Percentiles rank a stretch among this genome's conserved stretches.
Evolutionary conservation across 768 basidiomycete genomes (phyloP).

Genomic region (Kwoniella pini): DNA sequence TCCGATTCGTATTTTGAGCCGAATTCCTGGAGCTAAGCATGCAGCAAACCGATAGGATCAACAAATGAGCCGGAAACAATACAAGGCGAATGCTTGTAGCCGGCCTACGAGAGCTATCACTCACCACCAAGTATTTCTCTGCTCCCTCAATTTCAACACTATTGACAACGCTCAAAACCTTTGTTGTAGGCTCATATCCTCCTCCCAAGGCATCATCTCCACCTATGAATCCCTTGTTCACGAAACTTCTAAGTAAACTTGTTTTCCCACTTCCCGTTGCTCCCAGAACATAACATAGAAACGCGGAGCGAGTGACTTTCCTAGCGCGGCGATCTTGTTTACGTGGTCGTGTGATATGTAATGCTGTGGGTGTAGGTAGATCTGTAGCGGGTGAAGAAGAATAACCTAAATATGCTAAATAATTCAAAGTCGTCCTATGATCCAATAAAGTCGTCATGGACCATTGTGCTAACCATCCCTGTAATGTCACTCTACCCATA

Average conservation of each 20-base stretch:
- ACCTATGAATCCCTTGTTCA: constrained; percentile 70
- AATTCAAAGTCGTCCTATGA: constrained; percentile 84
- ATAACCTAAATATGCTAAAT: constrained; percentile 94
- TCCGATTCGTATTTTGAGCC: constrained; percentile 94
- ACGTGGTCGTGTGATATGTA: constrained; percentile 80
- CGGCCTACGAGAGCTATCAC: no score
- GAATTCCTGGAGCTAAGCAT: constrained; percentile 91
- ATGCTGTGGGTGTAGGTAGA: constrained; percentile 66
- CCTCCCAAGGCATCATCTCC: constrained; percentile 54
- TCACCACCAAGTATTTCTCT: constrained; percentile 93
- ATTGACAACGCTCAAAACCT: constrained; percentile 88
- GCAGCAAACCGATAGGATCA: not conserved
- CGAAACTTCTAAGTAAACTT: constrained; percentile 77
- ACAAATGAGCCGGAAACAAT: no score
- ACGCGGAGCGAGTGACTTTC: constrained; percentile 86
- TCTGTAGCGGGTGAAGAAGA: constrained; percentile 56
- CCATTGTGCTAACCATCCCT: constrained; percentile 98
- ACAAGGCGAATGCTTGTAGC: no score
- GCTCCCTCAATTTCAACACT: constrained; percentile 89
- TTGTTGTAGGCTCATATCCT: constrained; percentile 81
- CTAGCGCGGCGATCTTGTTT: constrained; percentile 82
- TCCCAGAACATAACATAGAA: constrained; percentile 89
- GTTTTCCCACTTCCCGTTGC: constrained; percentile 97
- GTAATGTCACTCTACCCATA: constrained; percentile 85
- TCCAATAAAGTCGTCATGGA: constrained; percentile 98